Evolutionary conservation across 208 protist genomes (phyloP).

Genomic region (Leishmania gerbilli): DNA sequence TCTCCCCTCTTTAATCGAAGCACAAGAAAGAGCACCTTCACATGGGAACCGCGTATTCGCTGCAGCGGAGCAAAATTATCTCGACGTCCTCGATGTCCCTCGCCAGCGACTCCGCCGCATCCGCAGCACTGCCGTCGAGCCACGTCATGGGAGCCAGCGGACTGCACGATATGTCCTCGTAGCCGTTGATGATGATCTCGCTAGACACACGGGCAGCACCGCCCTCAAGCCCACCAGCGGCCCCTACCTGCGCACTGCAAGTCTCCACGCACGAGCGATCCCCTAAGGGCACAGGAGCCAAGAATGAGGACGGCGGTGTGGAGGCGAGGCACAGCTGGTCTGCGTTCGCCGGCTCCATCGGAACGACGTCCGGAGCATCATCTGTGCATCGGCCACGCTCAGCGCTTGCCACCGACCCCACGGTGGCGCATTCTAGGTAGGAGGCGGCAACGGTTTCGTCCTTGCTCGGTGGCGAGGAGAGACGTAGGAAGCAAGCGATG

Average conservation of each 20-base stretch:
- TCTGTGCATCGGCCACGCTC: not conserved
- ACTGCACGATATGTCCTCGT: not conserved
- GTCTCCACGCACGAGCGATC: not conserved
- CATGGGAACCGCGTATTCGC: constrained; percentile 31
- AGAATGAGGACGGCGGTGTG: not conserved
- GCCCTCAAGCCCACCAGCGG: not conserved
- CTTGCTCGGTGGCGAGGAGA: not conserved
- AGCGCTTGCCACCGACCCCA: not conserved
- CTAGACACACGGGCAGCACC: not conserved
- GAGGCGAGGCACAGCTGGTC: not conserved
- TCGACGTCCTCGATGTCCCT: constrained; percentile 29
- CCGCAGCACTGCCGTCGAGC: not conserved
- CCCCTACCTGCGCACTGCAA: not conserved
- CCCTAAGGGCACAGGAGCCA: not conserved
- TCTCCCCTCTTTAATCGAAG: not conserved
- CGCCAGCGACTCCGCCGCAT: constrained; percentile 6
- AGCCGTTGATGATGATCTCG: not conserved
- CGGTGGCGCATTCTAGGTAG: not conserved
- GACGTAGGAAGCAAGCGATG: not conserved
- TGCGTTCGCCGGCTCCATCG: too few species aligned
- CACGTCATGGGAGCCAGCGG: not conserved
- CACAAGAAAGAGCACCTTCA: not conserved
- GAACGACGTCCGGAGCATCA: not conserved
- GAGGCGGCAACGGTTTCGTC: not conserved
- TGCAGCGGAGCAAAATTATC: constrained; percentile 37